Conservation (phyloP, 2,329 filamentous ascomycete genomes). For the Xylaria hypoxylon region DNA sequence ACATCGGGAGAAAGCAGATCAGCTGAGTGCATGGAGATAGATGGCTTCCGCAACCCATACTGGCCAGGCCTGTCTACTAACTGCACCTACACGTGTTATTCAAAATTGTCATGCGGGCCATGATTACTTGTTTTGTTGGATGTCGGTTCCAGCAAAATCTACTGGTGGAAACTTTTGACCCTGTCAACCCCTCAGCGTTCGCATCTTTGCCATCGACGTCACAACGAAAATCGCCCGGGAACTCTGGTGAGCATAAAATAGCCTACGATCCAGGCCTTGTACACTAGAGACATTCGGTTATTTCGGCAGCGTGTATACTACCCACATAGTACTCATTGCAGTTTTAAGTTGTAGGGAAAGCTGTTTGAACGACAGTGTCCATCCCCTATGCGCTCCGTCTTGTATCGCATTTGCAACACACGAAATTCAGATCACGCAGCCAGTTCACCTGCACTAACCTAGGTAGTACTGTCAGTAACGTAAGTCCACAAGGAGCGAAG, state of each 20-base stretch:
- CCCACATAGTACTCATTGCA: background rate
- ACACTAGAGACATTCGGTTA: background rate
- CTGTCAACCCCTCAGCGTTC: slow-evolving; percentile 5
- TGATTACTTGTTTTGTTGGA: slow-evolving; percentile 2
- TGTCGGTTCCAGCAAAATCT: background rate
- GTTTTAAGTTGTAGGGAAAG: background rate
- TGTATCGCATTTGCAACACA: background rate
- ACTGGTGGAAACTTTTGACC: slow-evolving; percentile 18
- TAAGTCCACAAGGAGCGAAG: background rate
- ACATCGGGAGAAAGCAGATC: background rate
- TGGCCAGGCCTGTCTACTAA: slow-evolving; percentile 5
- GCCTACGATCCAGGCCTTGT: slow-evolving; percentile 12
- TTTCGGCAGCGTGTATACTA: background rate
- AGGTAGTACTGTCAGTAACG: background rate
- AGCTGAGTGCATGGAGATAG: background rate
- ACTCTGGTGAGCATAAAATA: background rate
- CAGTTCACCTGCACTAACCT: background rate
- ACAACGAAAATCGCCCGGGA: slow-evolving; percentile 10
- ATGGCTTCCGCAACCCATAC: background rate
- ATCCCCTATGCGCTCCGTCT: background rate
- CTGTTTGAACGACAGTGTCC: too few relatives aligned
- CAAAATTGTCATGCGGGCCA: slow-evolving; percentile 25
- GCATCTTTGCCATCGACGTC: slow-evolving; percentile 24
- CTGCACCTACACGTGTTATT: slow-evolving; percentile 22
- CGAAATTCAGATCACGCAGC: background rate